phyloP scores from a whole-genome alignment of 345 rosid genomes.

The Punica granatum region DNA sequence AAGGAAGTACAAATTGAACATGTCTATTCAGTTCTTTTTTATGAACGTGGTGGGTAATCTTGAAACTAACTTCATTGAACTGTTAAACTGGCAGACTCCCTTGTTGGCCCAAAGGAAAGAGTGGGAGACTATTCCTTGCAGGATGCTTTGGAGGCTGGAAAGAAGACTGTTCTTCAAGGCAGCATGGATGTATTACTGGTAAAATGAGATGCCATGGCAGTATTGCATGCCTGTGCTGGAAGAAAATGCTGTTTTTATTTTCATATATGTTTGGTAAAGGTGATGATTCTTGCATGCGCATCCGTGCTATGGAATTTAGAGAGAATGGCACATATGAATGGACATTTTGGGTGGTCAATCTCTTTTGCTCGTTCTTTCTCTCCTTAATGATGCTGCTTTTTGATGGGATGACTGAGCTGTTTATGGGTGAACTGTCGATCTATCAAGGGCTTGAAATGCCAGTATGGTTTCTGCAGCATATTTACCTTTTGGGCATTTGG shows the following conservation, averaged over 20 bases:
- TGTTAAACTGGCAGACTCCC: conserved; percentile 45
- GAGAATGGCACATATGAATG: not conserved
- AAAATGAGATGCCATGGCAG: conserved; percentile 13
- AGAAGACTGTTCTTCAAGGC: conserved; percentile 78
- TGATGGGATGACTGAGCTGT: not conserved
- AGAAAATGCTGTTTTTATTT: not conserved
- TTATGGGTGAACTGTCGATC: not conserved
- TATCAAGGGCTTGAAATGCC: not conserved
- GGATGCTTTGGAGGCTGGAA: conserved; percentile 64
- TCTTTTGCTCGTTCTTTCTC: not conserved
- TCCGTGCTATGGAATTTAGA: not conserved
- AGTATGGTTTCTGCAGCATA: not conserved
- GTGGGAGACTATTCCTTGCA: conserved; percentile 47
- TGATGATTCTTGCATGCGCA: not conserved
- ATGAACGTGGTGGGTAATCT: not conserved
- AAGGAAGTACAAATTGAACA: not conserved
- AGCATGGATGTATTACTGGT: conserved; percentile 74
- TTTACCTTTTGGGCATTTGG: not conserved
- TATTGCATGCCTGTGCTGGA: not conserved
- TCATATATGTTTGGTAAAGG: not conserved
- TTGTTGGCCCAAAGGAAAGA: conserved; percentile 55
- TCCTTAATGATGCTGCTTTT: not conserved
- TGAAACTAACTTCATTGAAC: not conserved
- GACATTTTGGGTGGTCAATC: not conserved
- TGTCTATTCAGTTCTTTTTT: not conserved